Conservation (phyloP, 163 green algal species). For the Botryococcus braunii region DNA sequence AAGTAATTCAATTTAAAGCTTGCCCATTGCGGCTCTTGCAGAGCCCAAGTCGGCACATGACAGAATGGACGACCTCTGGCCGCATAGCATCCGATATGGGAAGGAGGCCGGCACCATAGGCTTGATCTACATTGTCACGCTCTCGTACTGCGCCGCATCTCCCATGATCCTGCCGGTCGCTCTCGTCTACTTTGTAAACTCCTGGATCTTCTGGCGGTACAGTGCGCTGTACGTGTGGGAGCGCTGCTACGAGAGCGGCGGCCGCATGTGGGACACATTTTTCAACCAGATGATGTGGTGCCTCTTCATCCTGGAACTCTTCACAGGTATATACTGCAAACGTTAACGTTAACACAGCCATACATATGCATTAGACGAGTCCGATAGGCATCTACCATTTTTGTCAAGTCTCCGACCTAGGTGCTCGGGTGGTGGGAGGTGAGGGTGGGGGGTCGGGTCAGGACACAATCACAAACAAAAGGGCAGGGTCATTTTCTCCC, state of each 20-base stretch:
- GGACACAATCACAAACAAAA: too few relatives aligned
- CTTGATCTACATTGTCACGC: constrained; percentile 60
- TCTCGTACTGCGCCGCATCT: constrained; percentile 57
- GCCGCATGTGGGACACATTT: constrained; percentile 17
- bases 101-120: constrained; percentile 69
- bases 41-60: constrained; percentile 26
- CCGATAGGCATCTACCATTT: too few relatives aligned
- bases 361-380: too few relatives aligned
- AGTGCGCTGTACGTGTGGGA: constrained; percentile 51
- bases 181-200: constrained; percentile 52
- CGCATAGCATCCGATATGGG: constrained; percentile 59
- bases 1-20: background rate
- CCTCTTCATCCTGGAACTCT: constrained; percentile 29
- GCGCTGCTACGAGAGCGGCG: constrained; percentile 26
- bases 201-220: constrained; percentile 45
- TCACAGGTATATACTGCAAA: constrained; percentile 25
- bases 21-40: background rate
- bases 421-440: too few relatives aligned
- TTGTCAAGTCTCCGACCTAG: too few relatives aligned
- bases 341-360: too few relatives aligned
- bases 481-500: too few relatives aligned
- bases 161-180: constrained; percentile 57
- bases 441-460: too few relatives aligned
- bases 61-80: constrained; percentile 29
- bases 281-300: constrained; percentile 19